Base-by-base conservation (phyloP, 1,139 yeast genomes). In the Hansenula sp. region DNA sequence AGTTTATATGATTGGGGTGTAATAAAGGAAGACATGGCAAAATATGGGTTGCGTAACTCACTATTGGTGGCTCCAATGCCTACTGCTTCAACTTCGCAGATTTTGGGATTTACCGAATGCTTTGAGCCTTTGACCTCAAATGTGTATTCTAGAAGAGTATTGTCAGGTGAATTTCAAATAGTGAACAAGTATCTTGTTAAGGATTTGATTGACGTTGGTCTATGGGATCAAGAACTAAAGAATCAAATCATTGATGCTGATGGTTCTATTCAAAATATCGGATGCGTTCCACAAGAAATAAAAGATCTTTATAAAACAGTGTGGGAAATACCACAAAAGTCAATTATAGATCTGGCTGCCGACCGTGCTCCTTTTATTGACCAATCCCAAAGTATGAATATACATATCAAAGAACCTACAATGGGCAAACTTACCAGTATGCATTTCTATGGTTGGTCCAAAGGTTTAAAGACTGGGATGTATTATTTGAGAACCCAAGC, bases 371-470 rank as follows among this genome's bases (percentile, higher is more conserved):
- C 95, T 18, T 93, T 81, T 66, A 83, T 93, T 58, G 99, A 93
- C 66, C 99, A 93, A 66, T 86, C 94, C 49, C 98, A 93, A 69
- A 81, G 93, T 48, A 72, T 88, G 74, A 90, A 90, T 65, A 79
- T 91, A 53, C 84, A 85, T 68, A 72, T 90, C 65, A 79, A 76
- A 61, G 78, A 81, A 45, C 96, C 96, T 29, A 85, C 96, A 0
- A 81, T 86, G 81, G 94, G 95, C 47, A 90, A 90, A 65, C 74
- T 90, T 49, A 91, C 98, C 13, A 81, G 93, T 56, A 91, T 91
- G 94, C 99, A 93, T 66, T 93, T 93, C 69, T 88, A 93, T 65
- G 96, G 96, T 32, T 93, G 99, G 99, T 84, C 84, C 67, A 87
- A 84, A 72, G 99, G 99, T 30, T 77, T 93, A 62, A 93, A 93